A percentile compares a stretch with the other conserved stretches of the same genome.
Conservation (phyloP, 768 basidiomycete species). For the Hygrophorus pudorinus region DNA sequence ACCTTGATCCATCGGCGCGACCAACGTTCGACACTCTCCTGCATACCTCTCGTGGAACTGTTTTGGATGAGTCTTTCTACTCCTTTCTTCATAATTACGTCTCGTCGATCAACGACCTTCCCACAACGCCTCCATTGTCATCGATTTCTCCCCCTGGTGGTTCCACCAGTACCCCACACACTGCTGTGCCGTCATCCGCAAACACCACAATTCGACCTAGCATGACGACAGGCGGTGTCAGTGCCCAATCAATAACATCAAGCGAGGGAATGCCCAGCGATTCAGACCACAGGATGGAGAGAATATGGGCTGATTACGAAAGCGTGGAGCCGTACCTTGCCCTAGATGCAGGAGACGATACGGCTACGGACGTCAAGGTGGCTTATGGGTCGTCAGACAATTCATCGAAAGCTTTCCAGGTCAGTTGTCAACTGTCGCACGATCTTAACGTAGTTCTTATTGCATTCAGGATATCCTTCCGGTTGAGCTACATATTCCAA, state of each 20-base stretch:
- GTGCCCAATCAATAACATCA: slow-evolving; percentile 13
- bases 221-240: slow-evolving; percentile 15
- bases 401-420: slow-evolving; percentile 51
- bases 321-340: slow-evolving; percentile 64
- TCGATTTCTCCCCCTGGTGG: slow-evolving; percentile 24
- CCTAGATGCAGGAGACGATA: slow-evolving; percentile 34
- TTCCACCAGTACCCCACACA: slow-evolving; percentile 18
- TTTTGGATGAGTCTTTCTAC: slow-evolving; percentile 92
- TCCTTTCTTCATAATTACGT: slow-evolving; percentile 90
- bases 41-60: slow-evolving; percentile 60
- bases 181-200: slow-evolving; percentile 24
- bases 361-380: slow-evolving; percentile 43
- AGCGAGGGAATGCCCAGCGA: slow-evolving; percentile 54
- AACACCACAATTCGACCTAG: slow-evolving; percentile 21
- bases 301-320: slow-evolving; percentile 82
- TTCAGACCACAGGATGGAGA: slow-evolving; percentile 77
- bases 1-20: slow-evolving; percentile 62
- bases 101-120: slow-evolving; percentile 64
- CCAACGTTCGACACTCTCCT: slow-evolving; percentile 78
- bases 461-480: slow-evolving; percentile 63
- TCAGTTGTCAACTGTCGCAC: slow-evolving; percentile 16
- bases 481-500: slow-evolving; percentile 66
- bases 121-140: slow-evolving; percentile 35
- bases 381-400: slow-evolving; percentile 36
- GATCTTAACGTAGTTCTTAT: not conserved